Conservation (phyloP, 2,329 filamentous ascomycete species). For the Allantophomopsis lycopodina region DNA sequence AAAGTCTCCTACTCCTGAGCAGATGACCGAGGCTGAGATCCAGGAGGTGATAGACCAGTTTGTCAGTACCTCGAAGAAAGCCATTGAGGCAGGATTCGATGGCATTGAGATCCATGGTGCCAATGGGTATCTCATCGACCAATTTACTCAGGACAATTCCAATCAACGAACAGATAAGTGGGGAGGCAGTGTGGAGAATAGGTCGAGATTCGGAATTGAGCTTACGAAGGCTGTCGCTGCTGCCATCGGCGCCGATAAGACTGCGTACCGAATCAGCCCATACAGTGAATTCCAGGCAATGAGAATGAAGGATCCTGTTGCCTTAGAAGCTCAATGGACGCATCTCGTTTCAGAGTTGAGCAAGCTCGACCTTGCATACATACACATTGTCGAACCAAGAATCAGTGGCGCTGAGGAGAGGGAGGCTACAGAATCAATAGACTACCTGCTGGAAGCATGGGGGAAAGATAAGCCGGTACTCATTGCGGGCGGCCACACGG, state of each 20-base stretch:
- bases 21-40: constrained; percentile 23
- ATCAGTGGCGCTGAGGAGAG: no score
- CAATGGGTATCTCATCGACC: background rate
- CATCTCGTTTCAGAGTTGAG: background rate
- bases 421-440: no score
- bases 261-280: background rate
- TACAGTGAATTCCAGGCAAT: background rate
- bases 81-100: constrained; percentile 37
- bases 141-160: background rate
- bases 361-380: background rate
- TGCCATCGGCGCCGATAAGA: background rate
- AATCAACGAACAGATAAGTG: background rate
- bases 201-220: background rate
- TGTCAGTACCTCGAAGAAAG: constrained; percentile 19
- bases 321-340: background rate
- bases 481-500: no score
- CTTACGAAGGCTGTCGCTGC: background rate
- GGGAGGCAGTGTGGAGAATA: background rate
- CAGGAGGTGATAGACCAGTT: constrained; percentile 10
- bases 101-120: constrained; percentile 25
- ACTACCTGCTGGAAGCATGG: no score
- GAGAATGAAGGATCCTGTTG: background rate
- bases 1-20: constrained; percentile 28
- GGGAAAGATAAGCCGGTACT: no score
- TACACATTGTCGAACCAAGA: background rate